Evolutionary conservation across 371 early-diverging fungal genomes (phyloP), one percentile per base, ranked within the genome.

Genomic region (Haplosporangium sp.): DNA sequence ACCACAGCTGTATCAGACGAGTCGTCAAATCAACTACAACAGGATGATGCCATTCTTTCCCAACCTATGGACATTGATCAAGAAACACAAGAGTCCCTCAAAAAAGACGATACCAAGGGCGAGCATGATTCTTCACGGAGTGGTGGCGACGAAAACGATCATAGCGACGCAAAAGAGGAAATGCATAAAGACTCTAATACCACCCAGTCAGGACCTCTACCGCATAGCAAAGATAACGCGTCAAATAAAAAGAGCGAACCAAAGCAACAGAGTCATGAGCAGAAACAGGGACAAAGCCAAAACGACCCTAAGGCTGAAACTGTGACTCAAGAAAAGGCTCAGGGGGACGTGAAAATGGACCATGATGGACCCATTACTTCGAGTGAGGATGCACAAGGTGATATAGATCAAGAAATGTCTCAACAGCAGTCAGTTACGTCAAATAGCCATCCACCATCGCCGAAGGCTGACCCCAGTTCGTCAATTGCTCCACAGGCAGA

Each of bases 41-140:
- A 59, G 7, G 61, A 50, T 11, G 65, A 44, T 19, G 59, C 40
- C 44, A 40, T 50, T 11, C 8, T 13, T 37, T 52, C 27, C 44
- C 53, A 65, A 40, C 65, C 65, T 6, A 71, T 71, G 71, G 71
- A 71, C 40, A 39, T 71, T 19, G 72, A 65, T 60, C 65, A 35
- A 27, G 44, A 27, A 7, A 2, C 34, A 3, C 52, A 4, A 11
- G 63, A 45, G 44, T n/a, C 45, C 55, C 38, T 47, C 6, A n/a
- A 27, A 17, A 34, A 20, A 42, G 37, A 17, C 6, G 45, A 37
- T 45, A 11, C 66, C 56, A 45, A 48, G 13, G 4, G 35, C 45
- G 27, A 45, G 45, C 19, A 61, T 40, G 61, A 61, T 11, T 8
- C 45, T 27, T 27, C 27, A 27, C 27, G 27, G 27, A 27, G 27